Conservation (phyloP, 2,329 filamentous ascomycete genomes). For the Aureobasidium uvarum region DNA sequence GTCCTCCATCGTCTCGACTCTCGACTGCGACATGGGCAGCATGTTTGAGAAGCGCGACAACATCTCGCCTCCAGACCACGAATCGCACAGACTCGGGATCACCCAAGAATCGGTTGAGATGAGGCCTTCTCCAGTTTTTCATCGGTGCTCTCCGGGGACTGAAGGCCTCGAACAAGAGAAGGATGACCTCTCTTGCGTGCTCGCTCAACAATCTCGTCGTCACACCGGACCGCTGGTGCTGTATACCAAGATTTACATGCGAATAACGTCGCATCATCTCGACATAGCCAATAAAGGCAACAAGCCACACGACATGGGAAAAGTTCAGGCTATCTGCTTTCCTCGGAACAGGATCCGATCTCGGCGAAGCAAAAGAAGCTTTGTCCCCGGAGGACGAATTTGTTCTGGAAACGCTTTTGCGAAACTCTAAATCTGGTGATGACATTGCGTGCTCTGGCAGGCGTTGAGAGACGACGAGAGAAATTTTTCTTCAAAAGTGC, state of each 20-base stretch:
- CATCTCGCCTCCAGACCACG: neutral
- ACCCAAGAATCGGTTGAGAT: conserved; percentile 18
- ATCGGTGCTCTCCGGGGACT: conserved; percentile 1
- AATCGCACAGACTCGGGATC: neutral
- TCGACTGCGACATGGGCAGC: too few species aligned
- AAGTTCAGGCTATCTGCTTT: neutral
- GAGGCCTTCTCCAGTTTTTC: conserved; percentile 1
- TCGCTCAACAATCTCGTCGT: neutral
- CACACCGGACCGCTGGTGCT: neutral
- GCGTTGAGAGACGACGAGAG: neutral
- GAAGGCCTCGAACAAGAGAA: neutral
- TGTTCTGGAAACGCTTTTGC: conserved; percentile 14
- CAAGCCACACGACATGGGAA: neutral
- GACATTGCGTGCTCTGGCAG: conserved; percentile 19
- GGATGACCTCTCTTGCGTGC: neutral
- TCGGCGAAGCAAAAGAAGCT: conserved; percentile 8
- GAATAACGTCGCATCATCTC: neutral
- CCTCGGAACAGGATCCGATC: neutral
- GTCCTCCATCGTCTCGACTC: neutral
- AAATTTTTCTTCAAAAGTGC: neutral
- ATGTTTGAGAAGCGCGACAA: neutral
- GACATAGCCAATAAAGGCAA: neutral
- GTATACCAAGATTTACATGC: neutral
- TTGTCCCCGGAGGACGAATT: neutral
- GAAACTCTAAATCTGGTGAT: conserved; percentile 21